These are phyloP conservation scores for Elsinoe necatrix DNA, from an alignment of 2,329 filamentous ascomycete species.

Conservation along the genomic window DNA sequence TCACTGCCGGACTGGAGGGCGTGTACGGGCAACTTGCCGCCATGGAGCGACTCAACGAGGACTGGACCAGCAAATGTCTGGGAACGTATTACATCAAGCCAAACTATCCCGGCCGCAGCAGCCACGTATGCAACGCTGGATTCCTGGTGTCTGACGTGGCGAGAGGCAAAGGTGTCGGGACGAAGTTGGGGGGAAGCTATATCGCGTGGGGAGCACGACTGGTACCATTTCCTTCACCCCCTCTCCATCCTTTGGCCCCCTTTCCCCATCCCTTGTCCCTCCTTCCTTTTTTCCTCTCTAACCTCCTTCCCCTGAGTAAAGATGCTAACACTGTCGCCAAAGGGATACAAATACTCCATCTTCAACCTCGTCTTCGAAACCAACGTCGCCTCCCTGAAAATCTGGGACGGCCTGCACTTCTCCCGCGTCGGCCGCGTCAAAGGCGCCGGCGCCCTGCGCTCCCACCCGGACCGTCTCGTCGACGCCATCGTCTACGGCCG, in stretches of 20 bases:
- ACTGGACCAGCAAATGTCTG: conserved; percentile 74
- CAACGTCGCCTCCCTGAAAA: conserved; percentile 79
- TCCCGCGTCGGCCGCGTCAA: conserved; percentile 78
- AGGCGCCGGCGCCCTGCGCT: conserved; percentile 43
- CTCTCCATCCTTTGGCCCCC: background rate
- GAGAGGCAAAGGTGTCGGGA: conserved; percentile 42
- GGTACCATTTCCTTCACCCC: conserved; percentile 20
- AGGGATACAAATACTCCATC: conserved; percentile 83
- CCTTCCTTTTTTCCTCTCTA: background rate
- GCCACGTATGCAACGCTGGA: conserved; percentile 69
- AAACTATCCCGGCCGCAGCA: conserved; percentile 84
- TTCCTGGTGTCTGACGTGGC: conserved; percentile 42
- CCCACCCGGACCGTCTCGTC: conserved; percentile 38
- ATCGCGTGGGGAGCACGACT: conserved; percentile 46
- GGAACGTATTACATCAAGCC: conserved; percentile 93
- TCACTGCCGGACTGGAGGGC: conserved; percentile 52
- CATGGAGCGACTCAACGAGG: conserved; percentile 40
- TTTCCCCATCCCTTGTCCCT: background rate
- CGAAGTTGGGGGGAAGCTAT: conserved; percentile 45
- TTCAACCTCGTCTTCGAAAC: conserved; percentile 95
- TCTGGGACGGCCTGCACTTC: conserved; percentile 88
- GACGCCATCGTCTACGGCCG: conserved; percentile 53
- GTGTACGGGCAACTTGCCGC: conserved; percentile 26
- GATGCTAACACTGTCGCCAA: background rate
- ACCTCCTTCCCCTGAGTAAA: no score